These are phyloP conservation scores for Syzygium malaccense DNA, from an alignment of 441 rosid species.

Conservation along the genomic window DNA sequence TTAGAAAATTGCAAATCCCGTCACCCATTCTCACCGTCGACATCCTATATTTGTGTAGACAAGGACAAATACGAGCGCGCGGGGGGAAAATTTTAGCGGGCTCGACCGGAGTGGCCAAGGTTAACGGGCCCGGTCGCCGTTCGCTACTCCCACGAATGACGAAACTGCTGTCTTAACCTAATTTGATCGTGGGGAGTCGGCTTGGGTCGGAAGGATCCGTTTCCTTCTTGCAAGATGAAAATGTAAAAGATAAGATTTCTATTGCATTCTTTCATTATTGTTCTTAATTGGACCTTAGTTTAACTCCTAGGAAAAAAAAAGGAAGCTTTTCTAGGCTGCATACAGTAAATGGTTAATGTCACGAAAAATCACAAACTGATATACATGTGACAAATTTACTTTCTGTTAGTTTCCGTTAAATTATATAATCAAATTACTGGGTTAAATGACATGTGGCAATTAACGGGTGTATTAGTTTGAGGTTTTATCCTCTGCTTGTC, in stretches of 20 bases:
- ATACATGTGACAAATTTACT: too few relatives aligned
- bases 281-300: neutral
- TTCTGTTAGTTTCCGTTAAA: too few relatives aligned
- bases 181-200: neutral
- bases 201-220: neutral
- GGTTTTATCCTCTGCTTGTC: too few relatives aligned
- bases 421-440: too few relatives aligned
- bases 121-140: neutral
- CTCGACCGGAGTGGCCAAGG: neutral
- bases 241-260: neutral
- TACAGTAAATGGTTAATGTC: too few relatives aligned
- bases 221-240: neutral
- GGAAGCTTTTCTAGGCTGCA: neutral
- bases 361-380: too few relatives aligned
- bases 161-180: neutral
- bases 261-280: neutral
- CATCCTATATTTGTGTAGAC: neutral
- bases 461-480: too few relatives aligned
- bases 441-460: too few relatives aligned
- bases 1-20: neutral
- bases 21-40: neutral
- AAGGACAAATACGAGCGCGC: neutral
- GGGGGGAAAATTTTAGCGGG: neutral
- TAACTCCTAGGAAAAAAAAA: fast-evolving
- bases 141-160: neutral